Conservation (phyloP, 2,329 filamentous ascomycete species). For the Fusarium sublunatum region DNA sequence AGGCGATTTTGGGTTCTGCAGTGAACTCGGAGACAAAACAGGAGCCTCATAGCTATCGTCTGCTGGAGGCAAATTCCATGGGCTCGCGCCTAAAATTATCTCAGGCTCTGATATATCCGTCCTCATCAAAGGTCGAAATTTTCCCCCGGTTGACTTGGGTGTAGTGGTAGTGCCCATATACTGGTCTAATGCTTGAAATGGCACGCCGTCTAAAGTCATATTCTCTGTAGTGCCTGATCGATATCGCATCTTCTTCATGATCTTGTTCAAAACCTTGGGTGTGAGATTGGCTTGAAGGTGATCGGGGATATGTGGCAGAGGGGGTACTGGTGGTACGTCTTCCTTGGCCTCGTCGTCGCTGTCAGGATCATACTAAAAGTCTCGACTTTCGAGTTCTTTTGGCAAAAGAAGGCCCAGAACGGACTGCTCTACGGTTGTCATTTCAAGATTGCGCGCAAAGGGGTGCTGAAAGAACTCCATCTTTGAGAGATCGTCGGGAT, state of each 20-base stretch:
- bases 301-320: slow-evolving; percentile 51
- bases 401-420: slow-evolving; percentile 52
- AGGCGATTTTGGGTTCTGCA: neutral
- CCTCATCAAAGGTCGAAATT: slow-evolving; percentile 33
- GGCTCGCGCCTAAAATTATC: slow-evolving; percentile 8
- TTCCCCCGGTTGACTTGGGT: slow-evolving; percentile 16
- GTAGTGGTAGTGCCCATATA: slow-evolving; percentile 1
- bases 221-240: slow-evolving; percentile 31
- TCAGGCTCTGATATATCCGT: slow-evolving; percentile 43
- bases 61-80: slow-evolving; percentile 3
- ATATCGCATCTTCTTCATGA: slow-evolving; percentile 46
- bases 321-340: slow-evolving; percentile 42
- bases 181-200: slow-evolving; percentile 4
- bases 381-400: slow-evolving; percentile 49
- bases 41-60: slow-evolving; percentile 4
- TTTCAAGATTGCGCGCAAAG: slow-evolving; percentile 47
- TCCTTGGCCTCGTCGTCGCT: slow-evolving; percentile 48
- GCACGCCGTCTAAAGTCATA: slow-evolving; percentile 3
- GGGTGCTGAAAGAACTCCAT: slow-evolving; percentile 54
- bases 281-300: slow-evolving; percentile 40
- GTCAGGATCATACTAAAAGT: slow-evolving; percentile 54
- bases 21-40: neutral
- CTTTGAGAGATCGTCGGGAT: slow-evolving; percentile 51
- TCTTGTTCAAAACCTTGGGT: slow-evolving; percentile 43
- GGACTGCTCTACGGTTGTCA: slow-evolving; percentile 46